Percentiles rank a stretch among this genome's conserved stretches.
Evolutionary conservation across 495 filamentous ascomycete species (phyloP).

Genomic region (Lasiosphaeriaceae sp.): DNA sequence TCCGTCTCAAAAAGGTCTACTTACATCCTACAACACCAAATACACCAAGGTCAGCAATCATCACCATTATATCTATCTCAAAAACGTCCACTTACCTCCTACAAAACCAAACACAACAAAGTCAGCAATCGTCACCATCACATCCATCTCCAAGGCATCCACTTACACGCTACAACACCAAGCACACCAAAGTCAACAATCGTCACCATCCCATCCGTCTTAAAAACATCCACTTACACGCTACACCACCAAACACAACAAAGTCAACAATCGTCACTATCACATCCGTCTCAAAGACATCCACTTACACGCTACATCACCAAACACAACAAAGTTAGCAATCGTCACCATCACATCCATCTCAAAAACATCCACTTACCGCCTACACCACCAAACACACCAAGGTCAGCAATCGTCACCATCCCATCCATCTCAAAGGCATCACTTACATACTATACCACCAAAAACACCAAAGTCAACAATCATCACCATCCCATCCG

Average conservation of each 20-base stretch:
- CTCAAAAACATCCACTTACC: neutral
- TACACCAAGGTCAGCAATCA: constrained; percentile 4
- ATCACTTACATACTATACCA: neutral
- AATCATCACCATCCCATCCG: neutral
- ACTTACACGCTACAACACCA: neutral
- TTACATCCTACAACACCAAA: constrained; percentile 1
- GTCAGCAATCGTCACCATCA: constrained; percentile 2
- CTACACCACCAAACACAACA: neutral
- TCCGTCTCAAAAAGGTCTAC: constrained; percentile 1
- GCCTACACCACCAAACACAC: neutral
- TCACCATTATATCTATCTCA: constrained; percentile 1
- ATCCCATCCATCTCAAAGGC: neutral
- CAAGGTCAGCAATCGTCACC: neutral
- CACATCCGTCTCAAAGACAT: neutral
- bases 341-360: neutral
- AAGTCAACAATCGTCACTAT: neutral
- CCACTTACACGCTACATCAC: neutral
- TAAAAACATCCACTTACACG: neutral
- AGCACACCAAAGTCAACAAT: neutral
- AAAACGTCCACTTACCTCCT: neutral
- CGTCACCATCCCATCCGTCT: neutral
- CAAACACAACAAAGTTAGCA: neutral
- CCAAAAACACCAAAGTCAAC: neutral
- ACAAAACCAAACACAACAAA: neutral
- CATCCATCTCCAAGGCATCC: neutral